phyloP scores from a whole-genome alignment of 768 basidiomycete species.

The Podaxis sp. region DNA sequence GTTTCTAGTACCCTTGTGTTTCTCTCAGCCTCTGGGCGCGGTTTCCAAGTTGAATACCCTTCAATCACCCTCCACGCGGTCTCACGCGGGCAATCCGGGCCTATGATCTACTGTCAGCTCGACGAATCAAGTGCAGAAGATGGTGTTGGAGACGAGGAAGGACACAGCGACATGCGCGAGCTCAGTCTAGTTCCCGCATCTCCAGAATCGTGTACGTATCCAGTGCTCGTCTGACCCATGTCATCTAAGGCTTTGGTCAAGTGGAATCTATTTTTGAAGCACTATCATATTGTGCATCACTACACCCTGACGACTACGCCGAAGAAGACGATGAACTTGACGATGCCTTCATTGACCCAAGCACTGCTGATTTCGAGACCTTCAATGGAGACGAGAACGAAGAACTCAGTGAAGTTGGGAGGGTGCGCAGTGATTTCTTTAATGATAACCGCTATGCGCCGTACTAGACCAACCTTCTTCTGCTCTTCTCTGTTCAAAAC shows the following conservation, averaged over 20 bases:
- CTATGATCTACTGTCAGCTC: slow-evolving; percentile 91
- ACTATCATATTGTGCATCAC: slow-evolving; percentile 78
- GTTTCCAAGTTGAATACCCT: slow-evolving; percentile 85
- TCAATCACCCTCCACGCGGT: slow-evolving; percentile 92
- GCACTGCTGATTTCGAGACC: slow-evolving; percentile 43
- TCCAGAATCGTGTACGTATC: slow-evolving; percentile 51
- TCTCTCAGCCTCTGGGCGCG: slow-evolving; percentile 63
- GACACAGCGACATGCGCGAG: slow-evolving; percentile 64
- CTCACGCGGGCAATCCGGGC: slow-evolving; percentile 60
- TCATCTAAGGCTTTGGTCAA: slow-evolving; percentile 23
- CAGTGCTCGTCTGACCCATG: not conserved
- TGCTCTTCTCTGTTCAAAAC: slow-evolving; percentile 16
- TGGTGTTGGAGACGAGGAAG: slow-evolving; percentile 31
- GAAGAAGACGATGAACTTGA: slow-evolving; percentile 51
- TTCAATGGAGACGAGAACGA: slow-evolving; percentile 57
- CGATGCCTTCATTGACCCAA: slow-evolving; percentile 52
- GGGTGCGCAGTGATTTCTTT: slow-evolving; percentile 89
- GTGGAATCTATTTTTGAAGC: slow-evolving; percentile 85
- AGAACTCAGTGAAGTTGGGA: slow-evolving; percentile 83
- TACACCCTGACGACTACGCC: slow-evolving; percentile 67
- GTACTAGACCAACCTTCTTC: slow-evolving; percentile 60
- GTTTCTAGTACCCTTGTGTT: slow-evolving; percentile 62
- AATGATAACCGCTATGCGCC: slow-evolving; percentile 76
- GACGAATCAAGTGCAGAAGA: slow-evolving; percentile 54
- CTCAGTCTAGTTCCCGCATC: slow-evolving; percentile 69